Evolutionary conservation across 768 basidiomycete species (phyloP).

Genomic region (Xerocomellus amylosporus): DNA sequence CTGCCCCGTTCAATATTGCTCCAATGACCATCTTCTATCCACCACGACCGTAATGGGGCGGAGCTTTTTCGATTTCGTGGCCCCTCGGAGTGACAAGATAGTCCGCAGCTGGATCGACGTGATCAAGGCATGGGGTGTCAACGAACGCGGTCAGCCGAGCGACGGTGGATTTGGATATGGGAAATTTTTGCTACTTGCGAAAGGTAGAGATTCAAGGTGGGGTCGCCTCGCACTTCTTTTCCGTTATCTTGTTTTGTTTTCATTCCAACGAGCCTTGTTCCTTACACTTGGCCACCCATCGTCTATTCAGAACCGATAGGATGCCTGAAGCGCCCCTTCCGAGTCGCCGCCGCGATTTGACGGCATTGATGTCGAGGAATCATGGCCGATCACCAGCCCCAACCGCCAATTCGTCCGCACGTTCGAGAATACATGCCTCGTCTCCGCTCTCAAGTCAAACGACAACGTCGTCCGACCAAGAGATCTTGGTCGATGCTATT

Average conservation of each 20-base stretch:
- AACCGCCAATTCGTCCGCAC: neutral
- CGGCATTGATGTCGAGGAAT: slow-evolving; percentile 12
- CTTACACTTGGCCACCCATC: neutral
- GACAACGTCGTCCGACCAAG: slow-evolving; percentile 17
- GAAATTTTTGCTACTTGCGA: slow-evolving; percentile 53
- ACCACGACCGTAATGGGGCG: slow-evolving; percentile 59
- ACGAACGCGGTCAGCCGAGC: slow-evolving; percentile 78
- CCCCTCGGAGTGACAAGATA: slow-evolving; percentile 56
- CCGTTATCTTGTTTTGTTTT: neutral
- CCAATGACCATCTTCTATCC: slow-evolving; percentile 66
- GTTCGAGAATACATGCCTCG: slow-evolving; percentile 9
- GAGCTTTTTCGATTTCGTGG: slow-evolving; percentile 75
- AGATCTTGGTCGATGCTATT: slow-evolving; percentile 70
- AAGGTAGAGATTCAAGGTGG: slow-evolving; percentile 61
- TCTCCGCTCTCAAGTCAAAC: neutral
- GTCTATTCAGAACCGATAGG: slow-evolving; percentile 22
- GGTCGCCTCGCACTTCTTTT: neutral
- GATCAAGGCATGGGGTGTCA: slow-evolving; percentile 82
- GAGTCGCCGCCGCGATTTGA: slow-evolving; percentile 32
- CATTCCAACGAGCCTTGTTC: neutral
- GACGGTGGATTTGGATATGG: slow-evolving; percentile 86
- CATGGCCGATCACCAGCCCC: slow-evolving; percentile 11
- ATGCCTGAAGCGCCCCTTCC: slow-evolving; percentile 26
- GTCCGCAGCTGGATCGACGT: slow-evolving; percentile 74
- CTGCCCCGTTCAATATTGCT: slow-evolving; percentile 67